phyloP scores from a whole-genome alignment of 208 protist species.

The Trypanosoma rangeli region DNA sequence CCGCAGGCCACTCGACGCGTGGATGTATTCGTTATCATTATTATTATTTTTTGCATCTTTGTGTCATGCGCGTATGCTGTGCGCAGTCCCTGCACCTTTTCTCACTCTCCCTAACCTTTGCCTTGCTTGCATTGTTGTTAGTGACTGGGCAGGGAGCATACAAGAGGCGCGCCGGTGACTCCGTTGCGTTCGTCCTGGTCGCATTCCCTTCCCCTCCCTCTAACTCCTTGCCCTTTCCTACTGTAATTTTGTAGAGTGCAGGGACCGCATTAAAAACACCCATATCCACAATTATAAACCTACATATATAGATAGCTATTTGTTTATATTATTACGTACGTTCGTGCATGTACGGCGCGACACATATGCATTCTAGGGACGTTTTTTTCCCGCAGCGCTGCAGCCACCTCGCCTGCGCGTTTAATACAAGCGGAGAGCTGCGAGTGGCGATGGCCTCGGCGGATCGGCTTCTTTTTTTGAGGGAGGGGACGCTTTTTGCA shows the following conservation, averaged over 20 bases:
- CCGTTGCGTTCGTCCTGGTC: background rate
- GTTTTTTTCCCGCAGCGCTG: conserved; percentile 73
- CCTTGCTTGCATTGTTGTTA: background rate
- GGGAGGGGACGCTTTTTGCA: conserved; percentile 45
- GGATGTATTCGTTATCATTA: background rate
- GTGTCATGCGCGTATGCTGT: background rate
- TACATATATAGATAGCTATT: conserved; percentile 1
- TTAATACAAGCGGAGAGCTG: conserved; percentile 51
- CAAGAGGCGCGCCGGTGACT: background rate
- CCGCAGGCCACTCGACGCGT: background rate
- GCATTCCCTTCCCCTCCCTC: background rate
- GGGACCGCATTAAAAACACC: background rate
- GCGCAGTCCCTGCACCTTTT: background rate
- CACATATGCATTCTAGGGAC: conserved; percentile 7
- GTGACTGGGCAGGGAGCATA: background rate
- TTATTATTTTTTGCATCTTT: background rate
- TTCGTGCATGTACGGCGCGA: background rate
- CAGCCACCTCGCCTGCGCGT: conserved; percentile 51
- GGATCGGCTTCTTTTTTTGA: conserved; percentile 58
- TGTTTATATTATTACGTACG: background rate
- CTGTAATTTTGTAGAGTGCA: background rate
- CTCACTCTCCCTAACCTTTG: background rate
- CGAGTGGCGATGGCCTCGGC: conserved; percentile 63
- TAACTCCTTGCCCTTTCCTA: background rate
- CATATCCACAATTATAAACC: background rate